phyloP scores from a whole-genome alignment of 495 filamentous ascomycete genomes.

The Trichoderma gamsii region DNA sequence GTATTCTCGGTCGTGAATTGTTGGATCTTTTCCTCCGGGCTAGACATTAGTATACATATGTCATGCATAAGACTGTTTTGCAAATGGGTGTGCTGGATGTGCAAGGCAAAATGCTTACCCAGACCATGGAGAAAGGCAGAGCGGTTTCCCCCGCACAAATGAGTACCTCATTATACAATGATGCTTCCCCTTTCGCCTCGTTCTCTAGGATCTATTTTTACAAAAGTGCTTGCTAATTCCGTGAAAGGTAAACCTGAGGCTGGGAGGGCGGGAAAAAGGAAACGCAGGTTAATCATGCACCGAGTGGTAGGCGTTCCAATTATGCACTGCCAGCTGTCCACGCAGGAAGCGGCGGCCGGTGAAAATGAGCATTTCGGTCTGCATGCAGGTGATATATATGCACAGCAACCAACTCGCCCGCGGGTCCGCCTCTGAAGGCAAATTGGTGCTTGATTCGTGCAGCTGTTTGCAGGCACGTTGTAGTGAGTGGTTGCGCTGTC shows the following conservation, averaged over 20 bases:
- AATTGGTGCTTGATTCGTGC: not conserved
- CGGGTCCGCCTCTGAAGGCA: not conserved
- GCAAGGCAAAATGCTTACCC: not conserved
- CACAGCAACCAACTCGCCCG: not conserved
- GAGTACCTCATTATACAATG: not conserved
- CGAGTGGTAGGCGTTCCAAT: not conserved
- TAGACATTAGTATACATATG: not conserved
- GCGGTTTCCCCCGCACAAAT: not conserved
- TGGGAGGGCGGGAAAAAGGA: not conserved
- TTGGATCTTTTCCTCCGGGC: not conserved
- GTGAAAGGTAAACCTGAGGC: not conserved
- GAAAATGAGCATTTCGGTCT: not conserved
- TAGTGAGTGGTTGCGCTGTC: not conserved
- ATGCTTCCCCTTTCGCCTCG: not conserved
- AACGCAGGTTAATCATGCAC: not conserved
- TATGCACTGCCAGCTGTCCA: not conserved
- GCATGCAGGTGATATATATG: conserved; percentile 4
- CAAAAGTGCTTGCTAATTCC: not conserved
- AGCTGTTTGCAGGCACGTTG: not conserved
- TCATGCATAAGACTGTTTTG: not conserved
- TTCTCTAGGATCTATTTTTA: not conserved
- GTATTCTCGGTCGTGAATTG: not conserved
- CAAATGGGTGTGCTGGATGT: not conserved
- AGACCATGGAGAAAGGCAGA: not conserved
- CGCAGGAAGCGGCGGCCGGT: conserved; percentile 1